phyloP scores from a whole-genome alignment of 2,329 filamentous ascomycete genomes.

The Colletotrichum theobromicola region DNA sequence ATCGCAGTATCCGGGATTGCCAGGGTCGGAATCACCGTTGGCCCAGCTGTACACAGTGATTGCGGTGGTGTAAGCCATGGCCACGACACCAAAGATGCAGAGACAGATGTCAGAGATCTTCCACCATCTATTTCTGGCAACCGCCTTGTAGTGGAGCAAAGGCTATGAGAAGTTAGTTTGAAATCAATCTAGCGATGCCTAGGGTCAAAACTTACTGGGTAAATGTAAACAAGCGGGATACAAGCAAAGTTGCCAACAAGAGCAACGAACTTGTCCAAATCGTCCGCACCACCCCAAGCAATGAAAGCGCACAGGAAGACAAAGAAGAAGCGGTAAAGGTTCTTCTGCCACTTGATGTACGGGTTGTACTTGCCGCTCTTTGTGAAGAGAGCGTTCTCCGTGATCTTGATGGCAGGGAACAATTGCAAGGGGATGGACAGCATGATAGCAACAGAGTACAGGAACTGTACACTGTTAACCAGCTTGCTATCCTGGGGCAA shows the following conservation, averaged over 20 bases:
- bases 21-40: conserved; percentile 50
- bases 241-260: conserved; percentile 77
- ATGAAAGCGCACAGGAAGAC: conserved; percentile 86
- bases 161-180: conserved; percentile 64
- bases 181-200: not conserved
- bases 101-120: conserved; percentile 76
- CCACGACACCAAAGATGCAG: conserved; percentile 80
- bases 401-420: conserved; percentile 96
- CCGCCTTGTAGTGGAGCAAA: conserved; percentile 84
- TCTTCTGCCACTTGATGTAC: conserved; percentile 99
- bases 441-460: conserved; percentile 97
- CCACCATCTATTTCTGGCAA: conserved; percentile 73
- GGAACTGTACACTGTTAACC: conserved; percentile 94
- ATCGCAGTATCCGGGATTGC: conserved; percentile 61
- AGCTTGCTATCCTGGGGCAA: conserved; percentile 94
- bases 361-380: conserved; percentile 97
- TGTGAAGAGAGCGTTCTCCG: conserved; percentile 92
- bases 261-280: conserved; percentile 83
- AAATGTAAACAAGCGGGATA: conserved; percentile 83
- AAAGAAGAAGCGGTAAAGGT: conserved; percentile 91
- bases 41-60: conserved; percentile 91
- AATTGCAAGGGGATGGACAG: conserved; percentile 95
- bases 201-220: conserved; percentile 73
- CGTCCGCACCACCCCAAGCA: conserved; percentile 89
- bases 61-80: conserved; percentile 91